Base-by-base conservation (phyloP, 345 rosid species). In the Rubroshorea leprosula region DNA sequence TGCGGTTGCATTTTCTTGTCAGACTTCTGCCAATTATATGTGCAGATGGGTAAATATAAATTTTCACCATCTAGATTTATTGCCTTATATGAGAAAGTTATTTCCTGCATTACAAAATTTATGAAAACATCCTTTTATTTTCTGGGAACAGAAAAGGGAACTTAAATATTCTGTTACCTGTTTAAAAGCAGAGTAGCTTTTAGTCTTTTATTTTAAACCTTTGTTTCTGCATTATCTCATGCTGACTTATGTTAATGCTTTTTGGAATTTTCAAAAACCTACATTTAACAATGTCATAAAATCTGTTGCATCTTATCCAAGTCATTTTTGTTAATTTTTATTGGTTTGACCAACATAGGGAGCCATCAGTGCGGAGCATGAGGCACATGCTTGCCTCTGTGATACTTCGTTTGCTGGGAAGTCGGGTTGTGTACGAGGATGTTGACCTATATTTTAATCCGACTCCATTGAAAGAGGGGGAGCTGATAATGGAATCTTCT, bases 371-470 rank as follows among this genome's bases (percentile, higher is more conserved):
- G 45, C 75, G 85, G 67, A 87, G 80, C 79, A 77, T 82, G 80
- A 85, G 86, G 76, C 79, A 81, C 54, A 62, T 75, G 80, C 97
- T 94, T 83, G 95, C 97, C 24, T 58, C 83, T 58, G 90, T 86
- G 56, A 78, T 94, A 49, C 88, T 94, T 67, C 89, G 91, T 54
- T 77, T 94, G 45, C 95, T 94, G 60, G 99, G 96, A 49, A 82
- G 81, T 68, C 78, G 96, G 62, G 83, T 90, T 66, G 92, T 94
- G 62, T 79, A 87, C 46, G 97, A 87, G 73, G 89, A 90, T 69
- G 81, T 89, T 29, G 85, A 79, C 21, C 64, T 82, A 55, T 75
- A 75, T 44, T 70, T 75, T 58, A 74, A 69, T 78, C 76, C 76
- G 1, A 5, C 51, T 23, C 78, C 69, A 55, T 70, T 80, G 59